Conservation (phyloP, 2,329 filamentous ascomycete species). For the Trichoderma lentiforme region DNA sequence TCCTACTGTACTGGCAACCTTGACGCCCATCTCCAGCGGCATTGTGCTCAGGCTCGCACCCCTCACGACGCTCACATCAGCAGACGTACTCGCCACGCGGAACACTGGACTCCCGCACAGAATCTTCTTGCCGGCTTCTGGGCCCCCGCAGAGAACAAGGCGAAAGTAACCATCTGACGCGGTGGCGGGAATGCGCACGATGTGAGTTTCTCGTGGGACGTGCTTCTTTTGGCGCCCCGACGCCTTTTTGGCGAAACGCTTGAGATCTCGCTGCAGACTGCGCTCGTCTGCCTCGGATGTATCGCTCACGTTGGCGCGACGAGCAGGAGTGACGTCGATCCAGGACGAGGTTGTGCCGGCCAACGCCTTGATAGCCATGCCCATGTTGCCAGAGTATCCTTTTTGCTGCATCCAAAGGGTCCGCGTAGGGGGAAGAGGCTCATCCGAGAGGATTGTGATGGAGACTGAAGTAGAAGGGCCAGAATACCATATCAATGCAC, state of each 20-base stretch:
- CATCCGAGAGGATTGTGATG: conserved; percentile 61
- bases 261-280: conserved; percentile 65
- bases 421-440: conserved; percentile 53
- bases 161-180: conserved; percentile 67
- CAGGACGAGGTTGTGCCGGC: conserved; percentile 58
- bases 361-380: conserved; percentile 63
- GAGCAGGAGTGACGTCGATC: conserved; percentile 64
- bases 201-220: conserved; percentile 57
- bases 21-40: conserved; percentile 63
- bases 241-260: conserved; percentile 58
- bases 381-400: conserved; percentile 65
- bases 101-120: conserved; percentile 67
- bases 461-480: conserved; percentile 62
- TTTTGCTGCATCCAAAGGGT: conserved; percentile 66
- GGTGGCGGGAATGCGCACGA: conserved; percentile 61
- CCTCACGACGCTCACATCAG: conserved; percentile 57
- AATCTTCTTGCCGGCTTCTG: conserved; percentile 42
- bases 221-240: conserved; percentile 47
- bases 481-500: conserved; percentile 62
- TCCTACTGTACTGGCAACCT: conserved; percentile 51
- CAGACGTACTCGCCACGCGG: conserved; percentile 63
- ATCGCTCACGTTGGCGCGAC: conserved; percentile 44
- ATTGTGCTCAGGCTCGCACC: conserved; percentile 63
- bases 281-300: conserved; percentile 58
- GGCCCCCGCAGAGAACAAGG: conserved; percentile 56